These are phyloP conservation scores for Phlyctochytrium planicorne DNA, from an alignment of 192 early-diverging fungal species.

Conservation along the genomic window DNA sequence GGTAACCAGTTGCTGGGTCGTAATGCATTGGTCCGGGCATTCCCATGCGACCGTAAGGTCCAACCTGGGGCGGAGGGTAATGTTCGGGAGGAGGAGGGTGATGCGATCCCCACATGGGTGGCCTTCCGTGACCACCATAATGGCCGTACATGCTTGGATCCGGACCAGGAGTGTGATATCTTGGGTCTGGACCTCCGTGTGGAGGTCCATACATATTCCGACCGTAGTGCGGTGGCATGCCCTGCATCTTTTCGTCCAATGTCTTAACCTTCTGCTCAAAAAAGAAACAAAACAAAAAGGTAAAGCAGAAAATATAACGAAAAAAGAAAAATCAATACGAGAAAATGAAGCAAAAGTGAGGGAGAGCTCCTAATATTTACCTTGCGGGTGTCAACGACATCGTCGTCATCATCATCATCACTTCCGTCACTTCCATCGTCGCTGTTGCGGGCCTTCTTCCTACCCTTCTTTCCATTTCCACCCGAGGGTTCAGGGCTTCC, in stretches of 20 bases:
- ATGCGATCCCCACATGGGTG: constrained; percentile 6
- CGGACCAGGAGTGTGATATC: background rate
- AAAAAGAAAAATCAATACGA: background rate
- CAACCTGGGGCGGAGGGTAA: background rate
- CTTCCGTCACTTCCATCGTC: constrained; percentile 4
- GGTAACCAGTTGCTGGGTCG: background rate
- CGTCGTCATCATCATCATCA: constrained; percentile 23
- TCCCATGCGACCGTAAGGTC: constrained; percentile 2
- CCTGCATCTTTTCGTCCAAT: background rate
- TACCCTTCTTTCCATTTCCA: constrained; percentile 10
- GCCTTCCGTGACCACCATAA: background rate
- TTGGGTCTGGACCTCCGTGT: background rate
- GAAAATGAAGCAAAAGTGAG: background rate
- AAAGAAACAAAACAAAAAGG: background rate
- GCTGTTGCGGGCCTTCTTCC: background rate
- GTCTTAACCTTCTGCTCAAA: background rate
- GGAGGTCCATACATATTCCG: constrained; percentile 1
- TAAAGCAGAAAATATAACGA: background rate
- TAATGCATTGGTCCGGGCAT: constrained; percentile 1
- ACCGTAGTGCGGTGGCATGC: constrained; percentile 1
- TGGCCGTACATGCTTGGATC: background rate
- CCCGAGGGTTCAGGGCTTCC: background rate
- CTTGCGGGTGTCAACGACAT: constrained; percentile 14
- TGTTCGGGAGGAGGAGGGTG: background rate
- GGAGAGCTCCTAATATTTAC: constrained; percentile 10